These are phyloP conservation scores for Epichloe brachyelytri DNA, from an alignment of 2,329 filamentous ascomycete genomes.

Conservation along the genomic window DNA sequence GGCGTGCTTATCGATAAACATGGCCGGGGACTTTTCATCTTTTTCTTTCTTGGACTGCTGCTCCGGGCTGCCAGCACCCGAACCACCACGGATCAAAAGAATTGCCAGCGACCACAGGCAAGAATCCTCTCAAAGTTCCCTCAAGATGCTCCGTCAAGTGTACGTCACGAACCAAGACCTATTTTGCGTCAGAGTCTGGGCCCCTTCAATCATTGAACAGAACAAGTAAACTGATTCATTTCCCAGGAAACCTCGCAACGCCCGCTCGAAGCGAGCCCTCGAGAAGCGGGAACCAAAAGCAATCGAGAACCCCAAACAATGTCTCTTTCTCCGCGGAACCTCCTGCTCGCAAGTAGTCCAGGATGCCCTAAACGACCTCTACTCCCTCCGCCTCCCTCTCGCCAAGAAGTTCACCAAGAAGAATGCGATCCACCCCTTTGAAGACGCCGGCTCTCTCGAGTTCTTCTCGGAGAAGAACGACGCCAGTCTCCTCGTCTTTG, in stretches of 20 bases:
- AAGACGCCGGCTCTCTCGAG: constrained; percentile 74
- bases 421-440: constrained; percentile 89
- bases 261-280: constrained; percentile 87
- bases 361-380: constrained; percentile 73
- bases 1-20: constrained; percentile 21
- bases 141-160: constrained; percentile 37
- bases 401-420: constrained; percentile 94
- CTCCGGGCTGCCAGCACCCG: neutral
- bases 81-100: neutral
- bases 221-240: neutral
- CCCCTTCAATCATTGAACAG: too few species aligned
- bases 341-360: constrained; percentile 72
- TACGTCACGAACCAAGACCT: constrained; percentile 15
- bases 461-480: constrained; percentile 98
- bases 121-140: neutral
- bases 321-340: constrained; percentile 79
- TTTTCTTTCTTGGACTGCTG: constrained; percentile 5
- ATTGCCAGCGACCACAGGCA: neutral
- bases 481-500: constrained; percentile 72
- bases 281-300: constrained; percentile 86
- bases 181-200: too few species aligned
- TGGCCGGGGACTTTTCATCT: constrained; percentile 2
- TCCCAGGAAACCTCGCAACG: constrained; percentile 49
- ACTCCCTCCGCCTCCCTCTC: constrained; percentile 71
- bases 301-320: constrained; percentile 79